phyloP scores from a whole-genome alignment of 805 yeast species.

The Metschnikowia peoriensis region DNA sequence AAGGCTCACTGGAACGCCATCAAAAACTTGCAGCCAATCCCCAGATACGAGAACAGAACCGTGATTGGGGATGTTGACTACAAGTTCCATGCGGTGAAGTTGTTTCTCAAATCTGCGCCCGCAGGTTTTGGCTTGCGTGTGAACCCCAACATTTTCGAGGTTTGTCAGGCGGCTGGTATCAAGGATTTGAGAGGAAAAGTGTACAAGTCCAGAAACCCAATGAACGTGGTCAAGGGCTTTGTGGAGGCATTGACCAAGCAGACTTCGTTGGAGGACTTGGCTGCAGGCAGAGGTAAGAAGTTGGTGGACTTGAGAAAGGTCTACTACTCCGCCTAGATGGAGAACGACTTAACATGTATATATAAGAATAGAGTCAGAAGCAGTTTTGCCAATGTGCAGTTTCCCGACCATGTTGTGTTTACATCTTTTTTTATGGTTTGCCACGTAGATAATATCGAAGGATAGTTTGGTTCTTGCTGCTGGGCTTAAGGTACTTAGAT shows the following conservation, averaged over 20 bases:
- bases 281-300: slow-evolving; percentile 91
- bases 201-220: slow-evolving; percentile 86
- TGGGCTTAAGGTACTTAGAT: too few relatives aligned
- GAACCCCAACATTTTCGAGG: slow-evolving; percentile 83
- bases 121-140: slow-evolving; percentile 93
- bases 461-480: too few relatives aligned
- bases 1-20: slow-evolving; percentile 95
- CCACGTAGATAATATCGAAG: too few relatives aligned
- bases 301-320: slow-evolving; percentile 88
- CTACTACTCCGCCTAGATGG: slow-evolving; percentile 57
- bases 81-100: slow-evolving; percentile 83
- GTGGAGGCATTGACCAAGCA: slow-evolving; percentile 83
- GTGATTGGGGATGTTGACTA: slow-evolving; percentile 79
- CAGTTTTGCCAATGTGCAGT: background rate
- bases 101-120: slow-evolving; percentile 81
- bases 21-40: slow-evolving; percentile 75
- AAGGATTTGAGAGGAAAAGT: slow-evolving; percentile 90
- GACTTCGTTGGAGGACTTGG: slow-evolving; percentile 80
- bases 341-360: slow-evolving; percentile 7
- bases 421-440: too few relatives aligned
- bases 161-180: slow-evolving; percentile 91
- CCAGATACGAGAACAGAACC: slow-evolving; percentile 89
- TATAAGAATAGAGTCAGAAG: background rate
- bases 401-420: too few relatives aligned
- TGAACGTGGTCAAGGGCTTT: slow-evolving; percentile 91